Base-by-base conservation (phyloP, 108 stramenopile genomes). In the Cyclostephanos invisitatus region DNA sequence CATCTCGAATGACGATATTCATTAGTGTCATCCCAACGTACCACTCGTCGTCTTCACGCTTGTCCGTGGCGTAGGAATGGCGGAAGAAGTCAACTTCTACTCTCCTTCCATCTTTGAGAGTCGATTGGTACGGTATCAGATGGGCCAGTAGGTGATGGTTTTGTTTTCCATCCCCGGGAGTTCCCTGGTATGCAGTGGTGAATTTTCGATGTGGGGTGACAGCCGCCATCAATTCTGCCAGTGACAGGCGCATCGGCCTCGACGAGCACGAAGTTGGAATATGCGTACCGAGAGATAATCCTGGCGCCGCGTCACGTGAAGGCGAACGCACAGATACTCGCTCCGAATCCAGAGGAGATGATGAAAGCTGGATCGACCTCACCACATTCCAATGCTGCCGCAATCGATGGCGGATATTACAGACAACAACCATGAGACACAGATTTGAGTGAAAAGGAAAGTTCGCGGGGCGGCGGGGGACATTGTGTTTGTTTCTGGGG, bases 1-100 rank as follows among this genome's bases (percentile, higher is more conserved):
- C 86, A 54, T 87, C 86, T 24, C 71, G 78, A 60, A 87, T 87
- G 58, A 87, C 67, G 1, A 78, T 44, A 59, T 87, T 87, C 86
- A 87, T 87, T 0, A 84, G 53, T 24, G 75, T 72, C 81, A 80
- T 83, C 44, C 86, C 86, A 54, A 63, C 61, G 27, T 46, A 57
- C 83, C 83, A 86, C 53, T 86, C 85, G 12, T 62, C 46, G 64
- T 83, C 75, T 73, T 77, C 64, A 62, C 75, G 53, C 11, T 73
- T 37, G 69, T 32, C 53, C 70, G 67, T 14, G 24, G 56, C 28
- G 25, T 25, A 25, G 65, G 51, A 59, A 46, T 64, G 35, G 11
- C 58, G 65, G 57, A 81, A 81, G 56, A 63, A 75, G 56, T 76
- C 80, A 7, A 81, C 75, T 76, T 81, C 75, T 29, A 81, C 80